Evolutionary conservation across 371 early-diverging fungal species (phyloP).

Genomic region (Mucor lusitanicus): DNA sequence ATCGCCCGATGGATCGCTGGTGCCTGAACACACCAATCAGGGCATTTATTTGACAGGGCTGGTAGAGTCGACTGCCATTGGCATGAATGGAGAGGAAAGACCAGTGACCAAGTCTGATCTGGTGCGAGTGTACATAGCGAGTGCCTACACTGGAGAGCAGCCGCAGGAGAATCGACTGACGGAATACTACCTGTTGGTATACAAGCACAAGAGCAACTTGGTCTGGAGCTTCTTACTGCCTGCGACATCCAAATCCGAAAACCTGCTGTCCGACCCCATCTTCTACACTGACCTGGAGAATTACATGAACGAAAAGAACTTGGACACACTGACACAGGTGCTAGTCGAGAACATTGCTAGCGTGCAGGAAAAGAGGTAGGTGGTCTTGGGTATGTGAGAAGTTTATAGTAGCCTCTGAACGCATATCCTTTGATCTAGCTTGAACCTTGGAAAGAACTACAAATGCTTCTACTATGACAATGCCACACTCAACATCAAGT

Average conservation of each 20-base stretch:
- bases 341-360: slow-evolving; percentile 25
- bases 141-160: slow-evolving; percentile 14
- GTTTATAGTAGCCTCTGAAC: too few species aligned
- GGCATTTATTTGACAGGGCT: slow-evolving; percentile 41
- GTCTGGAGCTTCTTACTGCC: slow-evolving; percentile 47
- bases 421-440: slow-evolving; percentile 9
- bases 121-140: slow-evolving; percentile 42
- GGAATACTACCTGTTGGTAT: slow-evolving; percentile 54
- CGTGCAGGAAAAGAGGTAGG: slow-evolving; percentile 40
- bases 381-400: background rate
- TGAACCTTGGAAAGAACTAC: slow-evolving; percentile 39
- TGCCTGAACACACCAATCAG: slow-evolving; percentile 5
- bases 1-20: background rate
- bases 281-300: slow-evolving; percentile 33
- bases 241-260: slow-evolving; percentile 25
- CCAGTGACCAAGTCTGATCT: slow-evolving; percentile 28
- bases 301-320: slow-evolving; percentile 24
- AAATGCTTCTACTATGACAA: slow-evolving; percentile 51
- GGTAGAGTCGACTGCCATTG: slow-evolving; percentile 24
- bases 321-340: slow-evolving; percentile 20
- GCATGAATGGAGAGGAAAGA: slow-evolving; percentile 37
- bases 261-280: slow-evolving; percentile 23
- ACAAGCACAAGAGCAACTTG: slow-evolving; percentile 47
- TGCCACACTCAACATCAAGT: slow-evolving; percentile 40
- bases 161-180: slow-evolving; percentile 16